Percentiles rank a stretch among this genome's conserved stretches.
Conservation (phyloP, 805 yeast species). For the Candida nanaspora region DNA sequence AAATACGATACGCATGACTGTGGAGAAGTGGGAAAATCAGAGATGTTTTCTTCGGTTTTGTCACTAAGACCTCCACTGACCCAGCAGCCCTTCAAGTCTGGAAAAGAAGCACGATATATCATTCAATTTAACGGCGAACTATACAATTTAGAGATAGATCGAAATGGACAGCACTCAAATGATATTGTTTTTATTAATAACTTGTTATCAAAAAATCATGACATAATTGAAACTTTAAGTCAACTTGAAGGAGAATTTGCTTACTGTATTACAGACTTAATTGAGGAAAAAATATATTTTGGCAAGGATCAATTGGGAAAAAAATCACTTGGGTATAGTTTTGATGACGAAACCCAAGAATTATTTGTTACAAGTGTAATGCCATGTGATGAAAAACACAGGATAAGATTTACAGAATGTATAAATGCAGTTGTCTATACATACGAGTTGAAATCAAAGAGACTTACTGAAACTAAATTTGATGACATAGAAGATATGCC, state of each 20-base stretch:
- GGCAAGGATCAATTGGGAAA: constrained; percentile 84
- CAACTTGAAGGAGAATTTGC: constrained; percentile 81
- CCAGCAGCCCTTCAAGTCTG: constrained; percentile 52
- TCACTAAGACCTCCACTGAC: constrained; percentile 77
- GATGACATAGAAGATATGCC: constrained; percentile 10
- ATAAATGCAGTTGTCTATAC: constrained; percentile 41
- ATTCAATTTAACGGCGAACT: constrained; percentile 91
- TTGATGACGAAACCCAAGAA: constrained; percentile 22
- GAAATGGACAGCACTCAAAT: constrained; percentile 29
- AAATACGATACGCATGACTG: constrained; percentile 15
- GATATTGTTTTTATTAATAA: constrained; percentile 54
- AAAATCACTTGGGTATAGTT: constrained; percentile 56
- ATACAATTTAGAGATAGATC: constrained; percentile 50
- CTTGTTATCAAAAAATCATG: constrained; percentile 23
- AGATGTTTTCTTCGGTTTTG: constrained; percentile 63
- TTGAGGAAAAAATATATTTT: constrained; percentile 44
- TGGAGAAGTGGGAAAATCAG: constrained; percentile 12
- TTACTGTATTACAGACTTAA: constrained; percentile 41
- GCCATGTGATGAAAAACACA: constrained; percentile 23
- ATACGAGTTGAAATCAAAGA: constrained; percentile 24
- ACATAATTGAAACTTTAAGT: constrained; percentile 35
- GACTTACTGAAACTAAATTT: constrained; percentile 14
- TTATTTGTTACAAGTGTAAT: constrained; percentile 42
- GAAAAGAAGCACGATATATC: constrained; percentile 23
- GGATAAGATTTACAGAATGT: constrained; percentile 44